These are phyloP conservation scores for Aphanomyces euteiches DNA, from an alignment of 352 stramenopile species.

Conservation along the genomic window DNA sequence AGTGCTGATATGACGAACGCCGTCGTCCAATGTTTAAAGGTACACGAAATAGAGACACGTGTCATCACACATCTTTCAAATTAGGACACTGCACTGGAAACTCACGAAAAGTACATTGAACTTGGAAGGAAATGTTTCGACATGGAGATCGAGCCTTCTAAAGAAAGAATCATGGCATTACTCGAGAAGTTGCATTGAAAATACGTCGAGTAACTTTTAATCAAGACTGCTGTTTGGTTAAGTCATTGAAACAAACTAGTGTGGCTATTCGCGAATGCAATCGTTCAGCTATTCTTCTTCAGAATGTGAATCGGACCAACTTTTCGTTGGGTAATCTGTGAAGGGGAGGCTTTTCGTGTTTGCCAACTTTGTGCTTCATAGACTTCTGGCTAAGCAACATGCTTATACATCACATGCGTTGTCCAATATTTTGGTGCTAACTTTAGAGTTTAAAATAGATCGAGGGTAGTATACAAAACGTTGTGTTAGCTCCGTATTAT, in stretches of 20 bases:
- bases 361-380: too few relatives aligned
- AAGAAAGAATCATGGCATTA: background rate
- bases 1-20: background rate
- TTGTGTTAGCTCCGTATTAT: too few relatives aligned
- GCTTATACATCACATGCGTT: too few relatives aligned
- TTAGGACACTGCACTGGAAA: background rate
- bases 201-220: slow-evolving; percentile 3
- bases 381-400: too few relatives aligned
- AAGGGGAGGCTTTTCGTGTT: too few relatives aligned
- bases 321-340: too few relatives aligned
- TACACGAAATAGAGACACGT: background rate
- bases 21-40: slow-evolving; percentile 7
- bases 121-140: background rate
- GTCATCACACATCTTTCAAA: too few relatives aligned
- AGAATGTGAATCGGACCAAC: too few relatives aligned
- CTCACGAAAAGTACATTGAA: background rate
- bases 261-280: background rate
- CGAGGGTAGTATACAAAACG: too few relatives aligned
- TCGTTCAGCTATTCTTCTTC: too few relatives aligned
- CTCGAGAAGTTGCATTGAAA: background rate
- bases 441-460: too few relatives aligned
- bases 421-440: too few relatives aligned
- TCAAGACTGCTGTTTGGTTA: background rate
- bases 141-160: background rate
- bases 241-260: background rate